Evolutionary conservation across 1,139 yeast species (phyloP).

Genomic region (Citeromyces hawaiiensis): DNA sequence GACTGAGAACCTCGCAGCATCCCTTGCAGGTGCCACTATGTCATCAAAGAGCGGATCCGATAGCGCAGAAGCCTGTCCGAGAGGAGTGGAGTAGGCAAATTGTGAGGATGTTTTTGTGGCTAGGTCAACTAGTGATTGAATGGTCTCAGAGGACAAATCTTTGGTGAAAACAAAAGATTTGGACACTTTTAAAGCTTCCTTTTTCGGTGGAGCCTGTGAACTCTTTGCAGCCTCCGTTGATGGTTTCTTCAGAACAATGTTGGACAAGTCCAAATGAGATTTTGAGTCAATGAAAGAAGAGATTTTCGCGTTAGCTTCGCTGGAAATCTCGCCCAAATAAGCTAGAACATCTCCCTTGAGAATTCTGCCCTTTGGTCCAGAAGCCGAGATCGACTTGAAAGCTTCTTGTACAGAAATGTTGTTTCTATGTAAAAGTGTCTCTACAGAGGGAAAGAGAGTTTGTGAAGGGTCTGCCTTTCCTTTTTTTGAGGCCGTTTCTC

Average conservation of each 20-base stretch:
- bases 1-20: constrained; percentile 43
- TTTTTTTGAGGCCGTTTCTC: no score
- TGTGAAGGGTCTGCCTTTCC: constrained; percentile 47
- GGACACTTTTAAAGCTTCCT: constrained; percentile 16
- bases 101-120: constrained; percentile 20
- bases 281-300: constrained; percentile 42
- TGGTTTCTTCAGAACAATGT: constrained; percentile 35
- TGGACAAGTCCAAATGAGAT: constrained; percentile 64
- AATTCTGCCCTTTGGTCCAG: constrained; percentile 83
- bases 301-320: constrained; percentile 36
- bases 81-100: constrained; percentile 29
- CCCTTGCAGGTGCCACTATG: constrained; percentile 42
- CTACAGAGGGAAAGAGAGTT: constrained; percentile 72
- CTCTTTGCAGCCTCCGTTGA: constrained; percentile 10
- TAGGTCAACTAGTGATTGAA: background rate
- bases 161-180: constrained; percentile 16
- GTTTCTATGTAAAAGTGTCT: constrained; percentile 45
- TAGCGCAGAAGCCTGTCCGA: constrained; percentile 28
- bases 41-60: constrained; percentile 56
- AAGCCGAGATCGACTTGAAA: constrained; percentile 53
- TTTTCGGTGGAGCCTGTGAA: constrained; percentile 11
- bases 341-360: constrained; percentile 88
- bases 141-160: constrained; percentile 12
- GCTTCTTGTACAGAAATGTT: constrained; percentile 61
- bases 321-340: constrained; percentile 57